These are phyloP conservation scores for Theobroma grandiflorum DNA, from an alignment of 441 rosid genomes.

Conservation along the genomic window DNA sequence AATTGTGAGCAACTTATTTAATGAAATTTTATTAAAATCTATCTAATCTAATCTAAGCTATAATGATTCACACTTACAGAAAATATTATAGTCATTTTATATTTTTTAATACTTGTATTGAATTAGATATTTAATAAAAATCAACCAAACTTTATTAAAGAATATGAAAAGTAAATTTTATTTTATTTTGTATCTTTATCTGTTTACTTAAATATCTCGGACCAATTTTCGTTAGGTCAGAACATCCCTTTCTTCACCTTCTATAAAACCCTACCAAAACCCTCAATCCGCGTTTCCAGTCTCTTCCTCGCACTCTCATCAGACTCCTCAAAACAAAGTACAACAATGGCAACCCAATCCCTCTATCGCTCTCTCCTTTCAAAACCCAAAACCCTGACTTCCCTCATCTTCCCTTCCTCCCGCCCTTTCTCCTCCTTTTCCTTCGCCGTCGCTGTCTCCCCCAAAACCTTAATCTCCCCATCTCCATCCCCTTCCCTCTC, in stretches of 20 bases:
- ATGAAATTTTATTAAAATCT: no score
- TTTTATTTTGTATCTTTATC: no score
- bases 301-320: background rate
- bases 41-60: no score
- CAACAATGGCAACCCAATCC: slow-evolving; percentile 50
- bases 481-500: slow-evolving; percentile 27
- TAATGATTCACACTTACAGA: no score
- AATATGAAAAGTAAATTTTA: no score
- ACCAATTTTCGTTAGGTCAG: background rate
- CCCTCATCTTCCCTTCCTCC: slow-evolving; percentile 32
- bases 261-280: slow-evolving; percentile 14
- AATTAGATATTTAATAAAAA: no score
- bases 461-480: slow-evolving; percentile 25
- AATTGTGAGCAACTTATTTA: no score
- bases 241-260: background rate
- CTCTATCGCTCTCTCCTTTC: slow-evolving; percentile 41
- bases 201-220: no score
- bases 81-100: no score
- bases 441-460: slow-evolving; percentile 21
- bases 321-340: background rate
- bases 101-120: no score
- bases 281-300: background rate
- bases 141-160: no score
- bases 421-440: slow-evolving; percentile 46
- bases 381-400: slow-evolving; percentile 40